Evolutionary conservation across 352 stramenopile species (phyloP).

Genomic region (Elongisporangium prolatum): DNA sequence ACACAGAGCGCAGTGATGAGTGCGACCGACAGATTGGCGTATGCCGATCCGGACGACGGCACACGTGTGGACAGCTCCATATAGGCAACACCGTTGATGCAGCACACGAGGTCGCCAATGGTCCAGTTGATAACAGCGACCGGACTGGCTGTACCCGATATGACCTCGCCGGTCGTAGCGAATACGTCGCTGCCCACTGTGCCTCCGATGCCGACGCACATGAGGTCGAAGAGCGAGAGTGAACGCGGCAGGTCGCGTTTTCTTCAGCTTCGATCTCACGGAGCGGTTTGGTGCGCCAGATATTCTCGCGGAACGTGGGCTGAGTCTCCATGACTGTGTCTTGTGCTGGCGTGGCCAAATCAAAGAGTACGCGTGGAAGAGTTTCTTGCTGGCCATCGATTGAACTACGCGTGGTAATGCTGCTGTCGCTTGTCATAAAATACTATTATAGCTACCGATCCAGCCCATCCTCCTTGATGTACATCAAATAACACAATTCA

Average conservation of each 20-base stretch:
- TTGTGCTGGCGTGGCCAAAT: too few species aligned
- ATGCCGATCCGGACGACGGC: conserved; percentile 86
- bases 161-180: conserved; percentile 54
- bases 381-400: too few species aligned
- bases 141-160: conserved; percentile 69
- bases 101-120: conserved; percentile 69
- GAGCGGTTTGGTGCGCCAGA: conserved; percentile 55
- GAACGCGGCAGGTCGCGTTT: conserved; percentile 37
- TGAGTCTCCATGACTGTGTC: too few species aligned
- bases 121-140: conserved; percentile 68
- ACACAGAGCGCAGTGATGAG: too few species aligned
- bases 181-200: conserved; percentile 90
- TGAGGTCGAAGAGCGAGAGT: conserved; percentile 77
- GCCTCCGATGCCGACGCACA: conserved; percentile 83
- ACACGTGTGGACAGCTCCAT: conserved; percentile 81
- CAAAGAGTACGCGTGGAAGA: too few species aligned
- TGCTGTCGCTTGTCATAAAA: too few species aligned
- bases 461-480: too few species aligned
- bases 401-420: too few species aligned
- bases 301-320: too few species aligned
- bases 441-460: too few species aligned
- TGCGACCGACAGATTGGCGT: too few species aligned
- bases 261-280: conserved; percentile 55
- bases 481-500: too few species aligned
- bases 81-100: conserved; percentile 74